Conservation (phyloP, 1,139 yeast genomes). For the Hyphopichia khmerensis region DNA sequence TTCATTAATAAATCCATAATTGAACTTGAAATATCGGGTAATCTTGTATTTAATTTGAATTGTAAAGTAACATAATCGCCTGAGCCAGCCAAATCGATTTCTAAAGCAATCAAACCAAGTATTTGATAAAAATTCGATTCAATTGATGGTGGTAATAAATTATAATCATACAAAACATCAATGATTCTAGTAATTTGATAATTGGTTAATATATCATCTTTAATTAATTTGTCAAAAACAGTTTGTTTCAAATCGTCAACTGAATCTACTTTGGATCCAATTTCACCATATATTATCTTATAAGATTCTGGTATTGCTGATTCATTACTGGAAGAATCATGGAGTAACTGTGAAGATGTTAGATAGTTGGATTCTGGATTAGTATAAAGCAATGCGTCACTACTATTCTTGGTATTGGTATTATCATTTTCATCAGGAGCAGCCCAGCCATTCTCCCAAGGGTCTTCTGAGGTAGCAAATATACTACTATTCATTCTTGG, state of each 20-base stretch:
- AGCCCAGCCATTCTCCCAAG: constrained; percentile 48
- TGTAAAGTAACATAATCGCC: constrained; percentile 47
- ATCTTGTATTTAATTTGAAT: constrained; percentile 26
- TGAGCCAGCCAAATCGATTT: constrained; percentile 38
- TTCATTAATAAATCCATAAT: constrained; percentile 19
- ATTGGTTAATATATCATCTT: constrained; percentile 24
- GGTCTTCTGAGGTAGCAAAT: constrained; percentile 32
- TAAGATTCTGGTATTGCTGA: constrained; percentile 24
- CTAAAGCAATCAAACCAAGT: constrained; percentile 42
- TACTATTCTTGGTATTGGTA: constrained; percentile 1
- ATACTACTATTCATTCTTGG: constrained; percentile 18
- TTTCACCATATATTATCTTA: constrained; percentile 16
- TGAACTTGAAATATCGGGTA: constrained; percentile 34
- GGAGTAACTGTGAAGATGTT: constrained; percentile 27
- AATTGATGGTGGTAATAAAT: constrained; percentile 30
- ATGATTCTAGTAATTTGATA: constrained; percentile 35
- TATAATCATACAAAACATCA: constrained; percentile 38
- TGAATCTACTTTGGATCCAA: constrained; percentile 19
- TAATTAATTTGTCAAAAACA: constrained; percentile 29
- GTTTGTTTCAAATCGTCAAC: constrained; percentile 32
- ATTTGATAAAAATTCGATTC: constrained; percentile 32
- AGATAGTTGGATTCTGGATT: constrained; percentile 11
- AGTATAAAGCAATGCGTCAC: neutral
- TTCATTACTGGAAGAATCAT: constrained; percentile 5
- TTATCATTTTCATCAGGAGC: constrained; percentile 12